Conservation (phyloP, 2,329 filamentous ascomycete genomes). For the Epicoccum sorghinum region DNA sequence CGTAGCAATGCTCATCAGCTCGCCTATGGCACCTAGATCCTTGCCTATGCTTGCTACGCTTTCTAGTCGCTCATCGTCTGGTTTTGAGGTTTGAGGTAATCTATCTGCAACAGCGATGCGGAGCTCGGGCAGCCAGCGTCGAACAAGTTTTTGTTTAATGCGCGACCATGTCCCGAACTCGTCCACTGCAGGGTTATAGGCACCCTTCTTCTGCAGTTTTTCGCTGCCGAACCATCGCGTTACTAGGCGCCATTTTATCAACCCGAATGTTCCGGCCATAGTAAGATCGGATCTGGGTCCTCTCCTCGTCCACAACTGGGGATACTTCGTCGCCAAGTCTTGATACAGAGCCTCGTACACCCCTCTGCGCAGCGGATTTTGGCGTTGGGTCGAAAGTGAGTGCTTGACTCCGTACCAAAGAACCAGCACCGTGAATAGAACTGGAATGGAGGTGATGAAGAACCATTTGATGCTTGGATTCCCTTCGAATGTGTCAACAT, state of each 20-base stretch:
- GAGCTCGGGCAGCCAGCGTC: slow-evolving; percentile 51
- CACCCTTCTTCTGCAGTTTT: slow-evolving; percentile 47
- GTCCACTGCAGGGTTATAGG: slow-evolving; percentile 41
- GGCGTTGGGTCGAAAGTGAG: slow-evolving; percentile 49
- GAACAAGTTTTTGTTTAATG: slow-evolving; percentile 48
- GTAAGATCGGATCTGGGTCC: slow-evolving; percentile 53
- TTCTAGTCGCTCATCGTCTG: slow-evolving; percentile 3
- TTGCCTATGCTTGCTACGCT: slow-evolving; percentile 16
- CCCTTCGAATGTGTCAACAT: slow-evolving; percentile 18
- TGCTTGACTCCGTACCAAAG: slow-evolving; percentile 58
- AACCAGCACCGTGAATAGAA: slow-evolving; percentile 54
- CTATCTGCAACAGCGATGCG: slow-evolving; percentile 20
- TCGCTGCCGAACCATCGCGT: slow-evolving; percentile 54
- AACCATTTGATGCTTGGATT: slow-evolving; percentile 57
- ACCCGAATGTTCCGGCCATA: slow-evolving; percentile 45
- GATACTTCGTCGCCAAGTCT: slow-evolving; percentile 54
- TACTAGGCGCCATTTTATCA: slow-evolving; percentile 57
- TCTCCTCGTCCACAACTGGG: slow-evolving; percentile 55
- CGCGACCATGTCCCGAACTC: slow-evolving; percentile 49
- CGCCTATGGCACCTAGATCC: slow-evolving; percentile 38
- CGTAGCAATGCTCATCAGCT: slow-evolving; percentile 43
- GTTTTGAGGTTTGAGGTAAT: background rate
- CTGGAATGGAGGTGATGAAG: slow-evolving; percentile 54
- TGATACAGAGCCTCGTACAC: slow-evolving; percentile 59
- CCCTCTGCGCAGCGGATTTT: slow-evolving; percentile 55